phyloP scores from a whole-genome alignment of 1,139 yeast genomes.

The Yamadazyma taylorii region DNA sequence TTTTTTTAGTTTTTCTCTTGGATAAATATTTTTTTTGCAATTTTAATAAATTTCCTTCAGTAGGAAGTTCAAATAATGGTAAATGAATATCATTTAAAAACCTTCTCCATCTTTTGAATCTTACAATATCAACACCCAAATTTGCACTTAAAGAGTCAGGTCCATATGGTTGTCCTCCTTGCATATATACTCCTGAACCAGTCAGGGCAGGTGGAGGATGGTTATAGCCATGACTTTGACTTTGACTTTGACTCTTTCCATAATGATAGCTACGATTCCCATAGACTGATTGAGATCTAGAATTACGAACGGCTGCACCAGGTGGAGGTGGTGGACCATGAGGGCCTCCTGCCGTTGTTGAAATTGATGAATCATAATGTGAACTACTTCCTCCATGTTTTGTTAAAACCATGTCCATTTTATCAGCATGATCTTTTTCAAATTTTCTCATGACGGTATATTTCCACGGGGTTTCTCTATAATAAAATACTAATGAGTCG shows the following conservation, averaged over 20 bases:
- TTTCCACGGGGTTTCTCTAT: constrained; percentile 79
- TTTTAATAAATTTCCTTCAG: constrained; percentile 30
- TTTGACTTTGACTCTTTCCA: not conserved
- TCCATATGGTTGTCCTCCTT: constrained; percentile 3
- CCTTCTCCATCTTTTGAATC: constrained; percentile 26
- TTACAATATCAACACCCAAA: constrained; percentile 15
- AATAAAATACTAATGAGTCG: constrained; percentile 72
- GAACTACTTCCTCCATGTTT: constrained; percentile 9
- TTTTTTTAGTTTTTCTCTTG: constrained; percentile 13
- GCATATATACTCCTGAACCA: constrained; percentile 1
- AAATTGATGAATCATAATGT: constrained; percentile 14
- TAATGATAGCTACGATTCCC: not conserved
- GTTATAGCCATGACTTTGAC: too few relatives aligned
- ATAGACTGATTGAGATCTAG: not conserved
- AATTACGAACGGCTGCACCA: not conserved
- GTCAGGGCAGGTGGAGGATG: constrained; percentile 1
- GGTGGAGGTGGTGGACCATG: too few relatives aligned
- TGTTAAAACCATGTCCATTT: constrained; percentile 23
- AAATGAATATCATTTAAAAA: constrained; percentile 31
- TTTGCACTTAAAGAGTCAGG: constrained; percentile 15
- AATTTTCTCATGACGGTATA: constrained; percentile 44
- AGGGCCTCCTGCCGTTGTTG: constrained; percentile 8
- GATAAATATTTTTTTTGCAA: constrained; percentile 28
- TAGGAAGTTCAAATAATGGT: constrained; percentile 47
- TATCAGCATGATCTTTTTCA: constrained; percentile 35